phyloP scores from a whole-genome alignment of 2,329 filamentous ascomycete species.

The Tolypocladium cylindrosporum region DNA sequence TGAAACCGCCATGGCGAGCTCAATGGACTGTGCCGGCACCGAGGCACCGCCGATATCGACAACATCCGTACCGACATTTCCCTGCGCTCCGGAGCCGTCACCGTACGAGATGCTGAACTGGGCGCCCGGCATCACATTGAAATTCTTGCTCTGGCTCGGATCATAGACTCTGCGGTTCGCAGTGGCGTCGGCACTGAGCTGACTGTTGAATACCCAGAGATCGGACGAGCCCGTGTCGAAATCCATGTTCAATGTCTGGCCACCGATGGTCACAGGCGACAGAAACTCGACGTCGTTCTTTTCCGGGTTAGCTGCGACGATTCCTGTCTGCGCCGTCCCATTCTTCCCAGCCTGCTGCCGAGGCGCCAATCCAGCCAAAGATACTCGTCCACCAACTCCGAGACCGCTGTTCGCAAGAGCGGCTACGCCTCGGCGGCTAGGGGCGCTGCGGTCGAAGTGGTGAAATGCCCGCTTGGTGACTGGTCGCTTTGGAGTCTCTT shows the following conservation, averaged over 20 bases:
- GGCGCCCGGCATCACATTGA: slow-evolving; percentile 26
- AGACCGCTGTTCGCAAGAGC: not conserved
- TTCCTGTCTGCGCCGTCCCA: slow-evolving; percentile 27
- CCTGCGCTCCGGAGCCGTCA: slow-evolving; percentile 52
- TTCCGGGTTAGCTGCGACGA: slow-evolving; percentile 52
- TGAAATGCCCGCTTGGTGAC: not conserved
- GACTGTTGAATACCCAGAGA: slow-evolving; percentile 63
- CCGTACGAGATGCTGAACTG: slow-evolving; percentile 60
- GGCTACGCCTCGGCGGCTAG: not conserved
- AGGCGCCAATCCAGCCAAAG: not conserved
- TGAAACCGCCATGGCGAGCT: slow-evolving; percentile 52
- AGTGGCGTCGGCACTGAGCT: slow-evolving; percentile 34
- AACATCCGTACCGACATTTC: slow-evolving; percentile 56
- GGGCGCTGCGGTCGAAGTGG: not conserved
- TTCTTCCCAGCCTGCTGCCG: not conserved
- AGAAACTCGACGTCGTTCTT: slow-evolving; percentile 56
- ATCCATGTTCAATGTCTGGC: slow-evolving; percentile 57
- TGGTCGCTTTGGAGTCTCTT: not conserved
- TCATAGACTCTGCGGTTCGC: slow-evolving; percentile 37
- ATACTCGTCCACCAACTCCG: not conserved
- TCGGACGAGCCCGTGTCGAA: slow-evolving; percentile 72
- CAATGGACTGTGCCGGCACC: slow-evolving; percentile 54
- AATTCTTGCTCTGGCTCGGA: slow-evolving; percentile 23
- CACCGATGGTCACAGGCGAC: slow-evolving; percentile 58
- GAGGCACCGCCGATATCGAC: slow-evolving; percentile 58